Evolutionary conservation across 2,329 filamentous ascomycete genomes (phyloP), one percentile per base, ranked within the genome.

Genomic region (Sclerotinia glacialis): DNA sequence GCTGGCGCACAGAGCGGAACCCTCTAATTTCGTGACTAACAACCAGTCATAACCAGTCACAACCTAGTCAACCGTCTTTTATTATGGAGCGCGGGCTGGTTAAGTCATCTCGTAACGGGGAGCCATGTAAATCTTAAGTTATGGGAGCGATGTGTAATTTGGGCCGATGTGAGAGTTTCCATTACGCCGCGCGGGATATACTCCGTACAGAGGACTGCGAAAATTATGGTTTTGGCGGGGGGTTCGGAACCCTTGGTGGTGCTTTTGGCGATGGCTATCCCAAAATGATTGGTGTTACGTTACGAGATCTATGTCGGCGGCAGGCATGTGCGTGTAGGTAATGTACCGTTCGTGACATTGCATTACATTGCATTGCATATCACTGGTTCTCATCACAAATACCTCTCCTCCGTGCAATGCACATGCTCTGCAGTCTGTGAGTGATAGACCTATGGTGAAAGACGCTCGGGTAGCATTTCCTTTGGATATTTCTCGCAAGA

Each of bases 291-390:
- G n/a, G 18, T 34, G 40, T 59, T 59, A 59, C 55, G 55, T 59
- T 59, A 59, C 55, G 40, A 46, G 42, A 59, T 59, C n/a, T 47
- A 59, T 59, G n/a, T 59, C 40, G 46, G 11, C 26, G 46, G 55
- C 42, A 59, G 42, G 42, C 55, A 59, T 42, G 18, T 54, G 26
- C 26, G 28, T 46, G 9, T 14, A 46, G 31, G 9, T 14, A 46
- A 46, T 34, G 31, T 47, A 59, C 18, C 18, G 55, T 59, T 46
- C 23, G 47, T 59, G 55, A 46, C 18, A 56, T 56, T 16, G 6
- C 31, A 54, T 54, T 37, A 54, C 54, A 58, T 58, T 46, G 42
- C 56, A 60, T 60, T 60, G 56, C 42, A 60, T 47, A 47, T 34
- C 37, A 47, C 56, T 60, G 56, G 42, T 37, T 21, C 56, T 60